Evolutionary conservation across 2,329 filamentous ascomycete genomes (phyloP).

Genomic region (Aspergillus sp.): DNA sequence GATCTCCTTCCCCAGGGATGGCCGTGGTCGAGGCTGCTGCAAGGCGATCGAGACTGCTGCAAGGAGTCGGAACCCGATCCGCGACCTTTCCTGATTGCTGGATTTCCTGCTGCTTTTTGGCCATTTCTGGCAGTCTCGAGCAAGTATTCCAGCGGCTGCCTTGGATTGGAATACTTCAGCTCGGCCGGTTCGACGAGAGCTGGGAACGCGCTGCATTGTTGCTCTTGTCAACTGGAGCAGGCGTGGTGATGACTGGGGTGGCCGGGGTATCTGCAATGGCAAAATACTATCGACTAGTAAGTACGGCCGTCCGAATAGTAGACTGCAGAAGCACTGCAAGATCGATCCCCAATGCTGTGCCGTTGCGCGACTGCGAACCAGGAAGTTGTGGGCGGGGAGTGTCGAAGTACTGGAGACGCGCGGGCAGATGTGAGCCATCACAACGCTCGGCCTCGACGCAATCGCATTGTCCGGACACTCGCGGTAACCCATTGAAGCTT

Average conservation of each 20-base stretch:
- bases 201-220: too few relatives aligned
- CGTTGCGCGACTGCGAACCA: neutral
- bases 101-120: neutral
- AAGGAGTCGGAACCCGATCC: slow-evolving; percentile 1
- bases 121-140: neutral
- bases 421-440: neutral
- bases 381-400: neutral
- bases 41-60: slow-evolving; percentile 20
- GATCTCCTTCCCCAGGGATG: slow-evolving; percentile 37
- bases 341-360: neutral
- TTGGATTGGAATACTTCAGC: neutral
- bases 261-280: too few relatives aligned
- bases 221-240: too few relatives aligned
- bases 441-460: neutral
- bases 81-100: neutral
- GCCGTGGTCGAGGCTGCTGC: slow-evolving; percentile 30
- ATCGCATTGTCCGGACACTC: too few relatives aligned
- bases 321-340: neutral
- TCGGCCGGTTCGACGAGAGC: too few relatives aligned
- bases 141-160: neutral
- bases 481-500: neutral
- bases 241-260: neutral
- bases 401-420: neutral
- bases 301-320: too few relatives aligned
- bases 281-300: too few relatives aligned